Percentiles rank a stretch among this genome's conserved stretches.
Evolutionary conservation across 352 stramenopile species (phyloP).

Genomic region (Phytophthora nicotianae): DNA sequence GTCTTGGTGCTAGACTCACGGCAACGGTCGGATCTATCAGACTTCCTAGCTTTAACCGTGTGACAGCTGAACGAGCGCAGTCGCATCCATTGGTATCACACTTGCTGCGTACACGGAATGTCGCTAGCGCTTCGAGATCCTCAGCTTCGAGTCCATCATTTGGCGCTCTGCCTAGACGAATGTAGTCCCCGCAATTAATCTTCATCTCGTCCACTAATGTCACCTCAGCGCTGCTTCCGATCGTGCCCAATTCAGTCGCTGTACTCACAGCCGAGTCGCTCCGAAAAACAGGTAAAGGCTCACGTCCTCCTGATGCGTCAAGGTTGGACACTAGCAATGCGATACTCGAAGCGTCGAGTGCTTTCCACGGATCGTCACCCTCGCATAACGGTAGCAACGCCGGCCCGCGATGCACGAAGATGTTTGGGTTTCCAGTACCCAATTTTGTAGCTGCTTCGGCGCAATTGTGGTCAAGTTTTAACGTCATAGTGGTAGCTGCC

Average conservation of each 20-base stretch:
- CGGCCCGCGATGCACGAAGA: conserved; percentile 72
- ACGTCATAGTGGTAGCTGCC: conserved; percentile 12
- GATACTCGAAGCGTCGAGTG: conserved; percentile 37
- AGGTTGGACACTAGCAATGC: conserved; percentile 36
- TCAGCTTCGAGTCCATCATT: conserved; percentile 18
- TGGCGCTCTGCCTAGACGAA: conserved; percentile 58
- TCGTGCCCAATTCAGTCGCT: conserved; percentile 43
- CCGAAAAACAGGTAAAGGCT: conserved; percentile 63
- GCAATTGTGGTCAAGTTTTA: conserved; percentile 36
- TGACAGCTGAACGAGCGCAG: conserved; percentile 38
- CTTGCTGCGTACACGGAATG: conserved; percentile 74
- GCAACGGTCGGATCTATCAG: conserved; percentile 42
- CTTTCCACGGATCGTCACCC: conserved; percentile 51
- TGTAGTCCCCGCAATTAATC: conserved; percentile 70
- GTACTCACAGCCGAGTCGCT: conserved; percentile 55
- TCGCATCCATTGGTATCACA: conserved; percentile 48
- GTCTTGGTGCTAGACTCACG: conserved; percentile 50
- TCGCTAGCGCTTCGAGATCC: conserved; percentile 23
- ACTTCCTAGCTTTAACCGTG: conserved; percentile 50
- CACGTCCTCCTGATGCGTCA: conserved; percentile 34
- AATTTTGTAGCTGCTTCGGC: conserved; percentile 31
- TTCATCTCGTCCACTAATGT: conserved; percentile 35
- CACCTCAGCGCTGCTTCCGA: conserved; percentile 40
- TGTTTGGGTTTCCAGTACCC: conserved; percentile 18
- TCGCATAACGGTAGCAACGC: conserved; percentile 70